Conservation (phyloP, 306 rosid species). For the Glycyrrhiza uralensis region DNA sequence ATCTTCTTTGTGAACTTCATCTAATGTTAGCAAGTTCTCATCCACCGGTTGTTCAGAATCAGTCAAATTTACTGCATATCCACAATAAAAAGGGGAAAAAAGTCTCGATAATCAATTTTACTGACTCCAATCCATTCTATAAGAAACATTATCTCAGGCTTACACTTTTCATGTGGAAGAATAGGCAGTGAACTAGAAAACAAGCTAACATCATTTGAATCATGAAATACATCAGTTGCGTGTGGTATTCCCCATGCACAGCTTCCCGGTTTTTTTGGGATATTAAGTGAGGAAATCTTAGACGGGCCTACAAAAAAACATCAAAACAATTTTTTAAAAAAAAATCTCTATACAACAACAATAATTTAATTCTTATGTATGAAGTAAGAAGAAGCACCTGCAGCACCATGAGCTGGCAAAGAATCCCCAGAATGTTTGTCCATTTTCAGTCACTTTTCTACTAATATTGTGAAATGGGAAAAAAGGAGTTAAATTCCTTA, state of each 20-base stretch:
- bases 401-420: slow-evolving; percentile 34
- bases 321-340: slow-evolving; percentile 8
- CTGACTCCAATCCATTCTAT: not conserved
- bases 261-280: slow-evolving; percentile 42
- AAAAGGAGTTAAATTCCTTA: slow-evolving; percentile 10
- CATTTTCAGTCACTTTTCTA: slow-evolving; percentile 52
- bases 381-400: slow-evolving; percentile 44
- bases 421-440: slow-evolving; percentile 48
- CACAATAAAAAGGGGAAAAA: not conserved
- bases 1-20: slow-evolving; percentile 38
- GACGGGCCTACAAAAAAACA: slow-evolving; percentile 45
- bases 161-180: slow-evolving; percentile 78
- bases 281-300: slow-evolving; percentile 37
- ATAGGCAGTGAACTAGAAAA: slow-evolving; percentile 84
- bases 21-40: slow-evolving; percentile 45
- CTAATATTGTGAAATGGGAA: not conserved
- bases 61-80: slow-evolving; percentile 60
- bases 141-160: slow-evolving; percentile 21
- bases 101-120: slow-evolving; percentile 12
- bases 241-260: slow-evolving; percentile 59
- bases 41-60: slow-evolving; percentile 49
- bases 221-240: slow-evolving; percentile 41
- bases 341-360: not conserved
- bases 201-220: slow-evolving; percentile 69
- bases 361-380: not conserved